These are phyloP conservation scores for Stagonosporopsis cucurbitacearum DNA, from an alignment of 2,329 filamentous ascomycete species.

Conservation along the genomic window DNA sequence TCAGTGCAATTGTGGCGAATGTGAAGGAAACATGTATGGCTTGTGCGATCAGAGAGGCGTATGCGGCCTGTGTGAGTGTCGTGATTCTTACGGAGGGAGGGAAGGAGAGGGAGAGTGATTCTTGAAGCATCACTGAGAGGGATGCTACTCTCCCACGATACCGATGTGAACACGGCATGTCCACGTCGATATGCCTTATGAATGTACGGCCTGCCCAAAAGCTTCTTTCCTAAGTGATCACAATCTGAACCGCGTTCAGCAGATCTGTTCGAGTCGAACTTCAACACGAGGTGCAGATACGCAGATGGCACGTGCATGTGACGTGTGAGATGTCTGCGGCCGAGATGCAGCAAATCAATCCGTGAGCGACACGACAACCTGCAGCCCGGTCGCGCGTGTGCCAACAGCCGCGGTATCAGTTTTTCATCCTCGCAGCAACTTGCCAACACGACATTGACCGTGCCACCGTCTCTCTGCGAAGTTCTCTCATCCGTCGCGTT, in stretches of 20 bases:
- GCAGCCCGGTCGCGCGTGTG: slow-evolving; percentile 8
- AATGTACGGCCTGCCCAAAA: slow-evolving; percentile 28
- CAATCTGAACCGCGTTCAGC: not conserved
- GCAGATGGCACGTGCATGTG: slow-evolving; percentile 17
- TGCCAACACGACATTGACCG: not conserved
- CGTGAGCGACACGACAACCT: slow-evolving; percentile 11
- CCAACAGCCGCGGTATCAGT: not conserved
- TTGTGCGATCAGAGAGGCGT: slow-evolving; percentile 77
- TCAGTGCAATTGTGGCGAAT: slow-evolving; percentile 74
- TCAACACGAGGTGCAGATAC: not conserved
- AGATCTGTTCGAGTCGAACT: not conserved
- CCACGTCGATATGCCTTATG: slow-evolving; percentile 38
- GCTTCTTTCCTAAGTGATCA: not conserved
- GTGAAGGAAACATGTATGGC: slow-evolving; percentile 73
- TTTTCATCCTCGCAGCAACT: not conserved
- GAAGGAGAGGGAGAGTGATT: slow-evolving; percentile 55
- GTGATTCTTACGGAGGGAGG: slow-evolving; percentile 66
- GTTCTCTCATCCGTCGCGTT: not conserved
- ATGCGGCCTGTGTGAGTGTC: slow-evolving; percentile 74
- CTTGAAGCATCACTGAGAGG: slow-evolving; percentile 14
- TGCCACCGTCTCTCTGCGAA: not conserved
- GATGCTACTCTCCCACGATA: not conserved
- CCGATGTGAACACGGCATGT: slow-evolving; percentile 9
- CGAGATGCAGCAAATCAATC: slow-evolving; percentile 3
- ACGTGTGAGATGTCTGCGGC: slow-evolving; percentile 15